phyloP scores from a whole-genome alignment of 2,329 filamentous ascomycete species.

The Aquanectria penicillioides region DNA sequence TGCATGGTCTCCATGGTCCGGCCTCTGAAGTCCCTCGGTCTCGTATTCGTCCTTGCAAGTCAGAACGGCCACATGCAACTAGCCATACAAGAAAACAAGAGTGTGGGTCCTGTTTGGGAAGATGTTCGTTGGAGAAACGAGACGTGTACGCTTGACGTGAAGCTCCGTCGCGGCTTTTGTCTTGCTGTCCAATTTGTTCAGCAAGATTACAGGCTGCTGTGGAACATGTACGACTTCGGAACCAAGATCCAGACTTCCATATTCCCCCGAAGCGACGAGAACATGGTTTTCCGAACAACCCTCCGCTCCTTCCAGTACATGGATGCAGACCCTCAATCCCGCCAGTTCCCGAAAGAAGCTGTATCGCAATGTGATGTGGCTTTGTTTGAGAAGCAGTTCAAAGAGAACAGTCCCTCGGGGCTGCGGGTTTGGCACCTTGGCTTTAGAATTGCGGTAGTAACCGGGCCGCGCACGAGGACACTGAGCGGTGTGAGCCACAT shows the following conservation, averaged over 20 bases:
- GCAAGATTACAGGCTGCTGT: slow-evolving; percentile 80
- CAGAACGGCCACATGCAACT: slow-evolving; percentile 83
- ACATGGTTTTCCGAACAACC: slow-evolving; percentile 72
- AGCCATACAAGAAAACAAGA: slow-evolving; percentile 74
- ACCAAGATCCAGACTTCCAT: slow-evolving; percentile 78
- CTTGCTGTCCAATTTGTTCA: slow-evolving; percentile 77
- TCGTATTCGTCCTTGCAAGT: slow-evolving; percentile 80
- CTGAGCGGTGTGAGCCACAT: slow-evolving; percentile 80
- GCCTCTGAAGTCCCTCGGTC: slow-evolving; percentile 72
- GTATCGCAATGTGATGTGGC: slow-evolving; percentile 76
- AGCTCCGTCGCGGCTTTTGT: slow-evolving; percentile 79
- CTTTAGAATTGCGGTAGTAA: slow-evolving; percentile 81
- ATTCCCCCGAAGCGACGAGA: slow-evolving; percentile 75
- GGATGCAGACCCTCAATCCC: slow-evolving; percentile 74
- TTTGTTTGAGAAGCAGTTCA: slow-evolving; percentile 77
- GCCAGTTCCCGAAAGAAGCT: slow-evolving; percentile 79
- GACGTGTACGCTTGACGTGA: slow-evolving; percentile 71
- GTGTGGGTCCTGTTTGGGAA: slow-evolving; percentile 78
- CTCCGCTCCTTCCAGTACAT: slow-evolving; percentile 84
- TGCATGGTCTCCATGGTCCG: slow-evolving; percentile 82
- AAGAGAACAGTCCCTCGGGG: slow-evolving; percentile 77
- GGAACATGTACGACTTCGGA: slow-evolving; percentile 87
- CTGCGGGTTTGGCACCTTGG: slow-evolving; percentile 79
- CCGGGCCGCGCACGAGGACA: slow-evolving; percentile 79
- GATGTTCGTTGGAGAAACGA: slow-evolving; percentile 83